Evolutionary conservation across 805 yeast species (phyloP), one percentile per base, ranked within the genome.

Genomic region (Saccharomycopsis microspora): DNA sequence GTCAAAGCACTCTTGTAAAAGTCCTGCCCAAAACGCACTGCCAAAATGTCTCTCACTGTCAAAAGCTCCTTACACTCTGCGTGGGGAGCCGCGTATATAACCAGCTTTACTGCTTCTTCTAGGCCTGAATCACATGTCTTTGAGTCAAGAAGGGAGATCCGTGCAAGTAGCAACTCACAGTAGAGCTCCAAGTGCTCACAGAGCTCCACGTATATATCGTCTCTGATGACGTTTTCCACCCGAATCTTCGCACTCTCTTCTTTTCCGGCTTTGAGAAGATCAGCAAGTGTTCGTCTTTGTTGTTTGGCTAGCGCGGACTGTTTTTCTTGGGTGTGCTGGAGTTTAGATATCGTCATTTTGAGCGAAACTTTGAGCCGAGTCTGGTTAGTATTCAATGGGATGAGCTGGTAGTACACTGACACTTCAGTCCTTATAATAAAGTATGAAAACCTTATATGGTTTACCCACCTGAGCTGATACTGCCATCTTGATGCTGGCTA

Each of bases 201-300:
- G 29, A 87, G 66, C 64, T 87, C 96, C 28, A 84, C 75, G 57
- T 80, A 76, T 33, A 85, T 76, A 58, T 87, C 96, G 55, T 85
- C 90, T 35, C 89, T 72, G 33, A 88, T 84, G 48, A 87, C 76
- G 56, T 84, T 83, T 60, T 87, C 96, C 3, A 85, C 90, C 44
- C 95, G 65, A 48, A 86, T 86, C 48, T 74, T 74, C 7, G 96
- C 96, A 56, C 88, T 84, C 44, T 82, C 80, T 53, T 85, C 89
- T 58, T 85, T 86, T 5, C 86, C 87, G 40, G 68, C 70, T 5
- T 72, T 68, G 45, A 87, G 66, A 7, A 86, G 65, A 43, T 83
- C 88, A 2, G 95, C 94, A 61, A 71, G 74, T 46, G 70, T 72
- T 50, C 89, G 67, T 44, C 94, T 67, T 55, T 78, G 83, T 57